phyloP scores from a whole-genome alignment of 1,284 basidiomycete species.

The Austroboletus niveus region DNA sequence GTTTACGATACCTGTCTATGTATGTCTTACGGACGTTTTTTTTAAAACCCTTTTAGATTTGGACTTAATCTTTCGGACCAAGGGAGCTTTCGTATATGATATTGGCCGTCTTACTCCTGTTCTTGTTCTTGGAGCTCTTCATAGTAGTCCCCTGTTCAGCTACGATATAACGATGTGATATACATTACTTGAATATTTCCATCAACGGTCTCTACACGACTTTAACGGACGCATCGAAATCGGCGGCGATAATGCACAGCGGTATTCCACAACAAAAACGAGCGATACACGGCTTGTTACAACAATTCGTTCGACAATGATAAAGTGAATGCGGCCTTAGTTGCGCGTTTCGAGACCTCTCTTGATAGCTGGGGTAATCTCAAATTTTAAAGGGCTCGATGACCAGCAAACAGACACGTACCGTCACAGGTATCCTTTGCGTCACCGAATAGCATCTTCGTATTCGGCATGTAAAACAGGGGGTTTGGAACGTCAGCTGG shows the following conservation, averaged over 20 bases:
- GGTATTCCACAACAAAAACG: slow-evolving; percentile 12
- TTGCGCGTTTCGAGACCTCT: slow-evolving; percentile 48
- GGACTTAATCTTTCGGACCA: slow-evolving; percentile 25
- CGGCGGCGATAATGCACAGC: slow-evolving; percentile 14
- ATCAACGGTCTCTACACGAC: slow-evolving; percentile 4
- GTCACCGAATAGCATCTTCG: slow-evolving; percentile 87
- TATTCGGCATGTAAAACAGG: slow-evolving; percentile 86
- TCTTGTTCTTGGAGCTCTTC: background rate
- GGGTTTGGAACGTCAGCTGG: slow-evolving; percentile 84
- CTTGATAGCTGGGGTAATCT: slow-evolving; percentile 47
- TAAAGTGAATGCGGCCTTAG: slow-evolving; percentile 5
- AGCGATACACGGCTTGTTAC: slow-evolving; percentile 1
- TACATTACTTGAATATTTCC: slow-evolving; percentile 27
- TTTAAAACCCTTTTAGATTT: slow-evolving; percentile 23
- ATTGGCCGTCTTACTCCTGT: slow-evolving; percentile 16
- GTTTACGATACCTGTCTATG: slow-evolving; percentile 19
- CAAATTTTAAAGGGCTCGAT: slow-evolving; percentile 8
- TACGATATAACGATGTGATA: slow-evolving; percentile 31
- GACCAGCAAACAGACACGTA: slow-evolving; percentile 30
- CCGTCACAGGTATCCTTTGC: slow-evolving; percentile 85
- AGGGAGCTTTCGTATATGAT: slow-evolving; percentile 22
- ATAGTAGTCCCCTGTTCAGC: slow-evolving; percentile 13
- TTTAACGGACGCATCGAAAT: background rate
- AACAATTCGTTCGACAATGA: slow-evolving; percentile 9
- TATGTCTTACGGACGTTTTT: slow-evolving; percentile 23